These are phyloP conservation scores for Mycena leptocephala DNA, from an alignment of 768 basidiomycete genomes.

Conservation along the genomic window DNA sequence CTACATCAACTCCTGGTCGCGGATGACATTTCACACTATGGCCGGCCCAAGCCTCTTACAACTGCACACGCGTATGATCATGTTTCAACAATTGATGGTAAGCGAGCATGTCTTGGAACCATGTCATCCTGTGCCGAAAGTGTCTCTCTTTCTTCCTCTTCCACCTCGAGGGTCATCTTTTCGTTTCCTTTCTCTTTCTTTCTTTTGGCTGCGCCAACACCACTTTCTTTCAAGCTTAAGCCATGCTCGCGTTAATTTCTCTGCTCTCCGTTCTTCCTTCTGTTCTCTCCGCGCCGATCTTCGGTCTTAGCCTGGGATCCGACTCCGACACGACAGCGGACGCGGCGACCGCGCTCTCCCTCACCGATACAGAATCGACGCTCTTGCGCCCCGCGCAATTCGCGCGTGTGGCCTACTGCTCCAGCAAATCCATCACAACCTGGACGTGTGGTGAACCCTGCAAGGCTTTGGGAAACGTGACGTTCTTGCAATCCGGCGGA, in stretches of 20 bases:
- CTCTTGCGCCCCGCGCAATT: conserved; percentile 52
- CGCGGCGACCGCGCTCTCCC: background rate
- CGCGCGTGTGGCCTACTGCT: conserved; percentile 57
- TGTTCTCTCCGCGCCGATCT: conserved; percentile 22
- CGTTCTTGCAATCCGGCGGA: conserved; percentile 48
- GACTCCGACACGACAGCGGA: background rate
- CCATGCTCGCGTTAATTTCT: conserved; percentile 25
- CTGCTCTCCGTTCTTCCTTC: conserved; percentile 15
- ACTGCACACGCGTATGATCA: too few relatives aligned
- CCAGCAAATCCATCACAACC: conserved; percentile 46
- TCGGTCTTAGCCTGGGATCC: background rate
- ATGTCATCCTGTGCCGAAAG: too few relatives aligned
- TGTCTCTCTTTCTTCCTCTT: background rate
- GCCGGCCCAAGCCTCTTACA: too few relatives aligned
- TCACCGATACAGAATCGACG: background rate
- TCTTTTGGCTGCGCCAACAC: conserved; percentile 17
- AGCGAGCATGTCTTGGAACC: too few relatives aligned
- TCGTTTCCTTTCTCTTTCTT: background rate
- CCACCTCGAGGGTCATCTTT: conserved; percentile 3
- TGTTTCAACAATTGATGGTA: background rate
- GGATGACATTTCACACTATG: too few relatives aligned
- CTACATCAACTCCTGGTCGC: too few relatives aligned
- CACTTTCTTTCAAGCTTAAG: conserved; percentile 1
- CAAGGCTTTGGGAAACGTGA: background rate
- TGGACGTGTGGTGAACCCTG: conserved; percentile 36